Evolutionary conservation across 2,329 filamentous ascomycete genomes (phyloP), one percentile per base, ranked within the genome.

Genomic region (Talaromyces sp.): DNA sequence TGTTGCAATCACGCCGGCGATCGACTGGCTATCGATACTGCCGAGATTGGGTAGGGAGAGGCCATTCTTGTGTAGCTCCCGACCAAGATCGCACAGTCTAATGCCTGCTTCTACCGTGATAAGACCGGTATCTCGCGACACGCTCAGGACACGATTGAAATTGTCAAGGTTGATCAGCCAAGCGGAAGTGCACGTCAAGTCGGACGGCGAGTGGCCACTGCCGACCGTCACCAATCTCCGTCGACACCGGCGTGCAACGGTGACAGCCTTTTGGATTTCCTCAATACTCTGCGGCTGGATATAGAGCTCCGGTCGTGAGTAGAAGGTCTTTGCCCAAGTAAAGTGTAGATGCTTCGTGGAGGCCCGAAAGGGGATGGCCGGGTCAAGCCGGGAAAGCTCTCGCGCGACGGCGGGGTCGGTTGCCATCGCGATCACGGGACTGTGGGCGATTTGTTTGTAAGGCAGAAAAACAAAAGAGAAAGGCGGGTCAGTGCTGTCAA

Each of bases 121-220:
- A 8, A 90, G 79, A 61, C 88, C 86, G 11, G 84, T 88, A 45
- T 86, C 82, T 61, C 78, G 79, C 73, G 96, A 88, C 58, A 96
- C 83, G 8, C 87, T 84, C 59, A 96, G 74, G 35, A 98, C 85
- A 62, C 85, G 83, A 74, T 87, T 87, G 80, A 91, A 92, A 69
- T 90, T 85, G 81, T 99, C 95, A 67, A 99, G 86, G 76, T 97
- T 98, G 70, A 98, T 83, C 74, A 97, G 88, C 95, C 95, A 98
- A 68, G 90, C 91, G 17, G 91, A 95, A 5, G 93, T 96, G 79
- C 92, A 96, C 4, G 94, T 98, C 50, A 99, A 81, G 73, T 94
- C 90, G 69, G 90, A 96, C 8, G 94, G 95, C 63, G 93, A 97
- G 81, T 99, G 94, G 64, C 89, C 92, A 72, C 90, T 94, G 66